Base-by-base conservation (phyloP, 352 stramenopile species). In the Phytophthora citricola region DNA sequence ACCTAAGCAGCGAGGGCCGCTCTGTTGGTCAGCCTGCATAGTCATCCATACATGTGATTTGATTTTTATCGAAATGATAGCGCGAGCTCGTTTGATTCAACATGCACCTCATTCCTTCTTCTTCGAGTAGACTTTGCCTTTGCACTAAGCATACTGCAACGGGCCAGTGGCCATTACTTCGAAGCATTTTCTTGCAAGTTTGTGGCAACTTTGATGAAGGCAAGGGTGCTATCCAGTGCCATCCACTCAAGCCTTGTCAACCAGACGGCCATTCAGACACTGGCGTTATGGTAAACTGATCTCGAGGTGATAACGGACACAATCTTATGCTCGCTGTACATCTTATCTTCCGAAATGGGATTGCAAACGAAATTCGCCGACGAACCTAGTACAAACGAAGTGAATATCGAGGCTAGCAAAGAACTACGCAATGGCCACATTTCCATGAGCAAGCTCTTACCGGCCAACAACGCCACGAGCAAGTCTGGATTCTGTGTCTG, bases 31-130 rank as follows among this genome's bases (percentile, higher is more conserved):
- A 26, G 48, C 54, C 54, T 73, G 64, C 64, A 70, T 65, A 69
- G 54, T 77, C 64, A 73, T 70, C 48, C 60, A 71, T 75, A 76
- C 68, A 72, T 72, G 57, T 72, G 68, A 69, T 69, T 72, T 72
- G 68, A 72, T 72, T 76, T 72, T 71, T 36, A 72, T 72, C 63
- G 62, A 71, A 72, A 63, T 67, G 66, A 73, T 73, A 64, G 58
- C 58, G 57, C 50, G 44, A 60, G 36, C 57, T 52, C 54, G 57
- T 69, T 71, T 66, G 49, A 63, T 62, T 65, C n/a, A 76, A 76
- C 57, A 65, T 51, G 47, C 62, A 67, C 43, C 31, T 5, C 26
- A 22, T 59, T 63, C 24, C 50, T 66, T 61, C 46, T 53, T 63
- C 22, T 12, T 22, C 9, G 8, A 20, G 38, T 7, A 44, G 6